Evolutionary conservation across 805 yeast species (phyloP), one percentile per base, ranked within the genome.

Genomic region (Myxozyma monticola): DNA sequence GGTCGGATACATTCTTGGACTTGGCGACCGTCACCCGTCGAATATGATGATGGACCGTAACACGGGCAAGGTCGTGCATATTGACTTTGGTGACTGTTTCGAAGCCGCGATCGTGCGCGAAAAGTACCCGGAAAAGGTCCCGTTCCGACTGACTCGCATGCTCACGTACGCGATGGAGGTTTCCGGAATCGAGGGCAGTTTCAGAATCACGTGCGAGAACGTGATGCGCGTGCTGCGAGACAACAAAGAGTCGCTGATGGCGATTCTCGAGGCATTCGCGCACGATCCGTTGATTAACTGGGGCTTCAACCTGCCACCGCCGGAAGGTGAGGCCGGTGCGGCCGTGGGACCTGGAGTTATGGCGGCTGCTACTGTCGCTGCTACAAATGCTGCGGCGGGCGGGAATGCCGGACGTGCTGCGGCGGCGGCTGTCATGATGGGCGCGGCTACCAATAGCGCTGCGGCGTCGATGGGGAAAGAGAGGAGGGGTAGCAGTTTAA

Each of bases 31-130:
- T 55, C 99, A 93, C 69, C 99, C 99, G 24, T 88, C 97, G 26
- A 93, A 93, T 65, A 76, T 93, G 70, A 88, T 93, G 97, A 78
- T 93, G 70, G 96, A 91, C 67, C 75, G 96, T 56, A 79, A 84
- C 42, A 88, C 98, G 0, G 99, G 99, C 54, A 89, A 91, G 64
- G 96, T 93, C 44, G 79, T 93, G 33, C 99, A 93, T 66, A 91
- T 93, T 69, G 99, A 93, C 75, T 93, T 91, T 70, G 99, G 99
- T 59, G 99, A 93, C 67, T 93, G 99, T 77, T 93, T 93, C 64
- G 99, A 93, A 67, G 96, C 98, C 1, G 99, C 99, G 0, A 89
- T 91, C 42, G 71, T 93, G 54, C 80, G 99, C 60, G 99, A 95
- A 61, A 93, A 93, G 66, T 95, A 86, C 68, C 99, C 99, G 0